These are phyloP conservation scores for Phyllostachys edulis DNA, from an alignment of 176 grass and related monocot genomes.

Conservation along the genomic window DNA sequence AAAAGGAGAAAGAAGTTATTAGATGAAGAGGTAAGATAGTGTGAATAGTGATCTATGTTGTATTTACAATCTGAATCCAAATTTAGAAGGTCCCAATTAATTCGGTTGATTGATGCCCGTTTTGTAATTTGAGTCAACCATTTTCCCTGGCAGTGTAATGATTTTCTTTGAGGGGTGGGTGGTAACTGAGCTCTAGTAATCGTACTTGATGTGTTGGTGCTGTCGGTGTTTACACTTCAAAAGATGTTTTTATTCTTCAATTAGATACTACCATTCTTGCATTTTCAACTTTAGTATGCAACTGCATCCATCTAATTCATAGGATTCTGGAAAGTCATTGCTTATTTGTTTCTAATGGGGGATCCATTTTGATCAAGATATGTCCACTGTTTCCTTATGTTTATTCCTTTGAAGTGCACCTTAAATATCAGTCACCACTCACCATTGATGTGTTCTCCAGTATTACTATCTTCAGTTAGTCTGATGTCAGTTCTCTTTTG, in stretches of 20 bases:
- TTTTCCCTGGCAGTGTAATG: neutral
- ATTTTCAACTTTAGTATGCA: neutral
- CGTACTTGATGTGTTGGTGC: neutral
- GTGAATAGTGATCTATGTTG: neutral
- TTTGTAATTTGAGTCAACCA: conserved; percentile 11
- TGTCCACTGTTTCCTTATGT: conserved; percentile 1
- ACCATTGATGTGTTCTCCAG: conserved; percentile 27
- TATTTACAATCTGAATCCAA: neutral
- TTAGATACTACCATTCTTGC: conserved; percentile 1
- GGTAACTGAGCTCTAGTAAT: neutral
- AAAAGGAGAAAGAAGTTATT: conserved; percentile 41
- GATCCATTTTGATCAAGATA: conserved; percentile 12
- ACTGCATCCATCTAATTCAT: conserved; percentile 1
- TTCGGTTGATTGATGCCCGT: neutral
- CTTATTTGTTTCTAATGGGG: neutral
- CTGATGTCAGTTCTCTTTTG: neutral
- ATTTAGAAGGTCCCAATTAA: neutral
- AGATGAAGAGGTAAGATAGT: conserved; percentile 34
- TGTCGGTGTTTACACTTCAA: conserved; percentile 7
- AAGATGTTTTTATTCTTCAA: conserved; percentile 22
- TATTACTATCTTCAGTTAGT: conserved; percentile 28
- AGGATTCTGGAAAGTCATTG: conserved; percentile 1
- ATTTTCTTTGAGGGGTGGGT: neutral
- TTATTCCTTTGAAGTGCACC: conserved; percentile 22
- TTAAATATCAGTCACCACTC: conserved; percentile 12